phyloP scores from a whole-genome alignment of 306 rosid species.

The barrel medic (Medicago truncatula) region MtrunA17r5.0-ANR NC_053043.1:13680501-13681000 shows the following conservation, averaged over 20 bases:
- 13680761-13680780: not conserved
- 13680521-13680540: not conserved
- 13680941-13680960: constrained; percentile 25
- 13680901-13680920: constrained; percentile 80
- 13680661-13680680: too few species aligned
- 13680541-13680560: not conserved
- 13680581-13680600: not conserved
- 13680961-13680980: not conserved
- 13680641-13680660: too few species aligned
- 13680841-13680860: constrained; percentile 80
- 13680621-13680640: too few species aligned
- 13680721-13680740: not conserved
- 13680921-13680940: constrained; percentile 64
- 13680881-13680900: constrained; percentile 76
- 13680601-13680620: too few species aligned
- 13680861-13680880: constrained; percentile 87
- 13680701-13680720: too few species aligned
- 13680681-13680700: too few species aligned
- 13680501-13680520: not conserved
- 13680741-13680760: not conserved
- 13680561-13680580: not conserved
- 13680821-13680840: constrained; percentile 10
- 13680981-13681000: constrained; percentile 37
- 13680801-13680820: constrained; percentile 13
- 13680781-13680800: not conserved